These are phyloP conservation scores for Stropharia rugosoannulata DNA, from an alignment of 768 basidiomycete species.

Conservation along the genomic window DNA sequence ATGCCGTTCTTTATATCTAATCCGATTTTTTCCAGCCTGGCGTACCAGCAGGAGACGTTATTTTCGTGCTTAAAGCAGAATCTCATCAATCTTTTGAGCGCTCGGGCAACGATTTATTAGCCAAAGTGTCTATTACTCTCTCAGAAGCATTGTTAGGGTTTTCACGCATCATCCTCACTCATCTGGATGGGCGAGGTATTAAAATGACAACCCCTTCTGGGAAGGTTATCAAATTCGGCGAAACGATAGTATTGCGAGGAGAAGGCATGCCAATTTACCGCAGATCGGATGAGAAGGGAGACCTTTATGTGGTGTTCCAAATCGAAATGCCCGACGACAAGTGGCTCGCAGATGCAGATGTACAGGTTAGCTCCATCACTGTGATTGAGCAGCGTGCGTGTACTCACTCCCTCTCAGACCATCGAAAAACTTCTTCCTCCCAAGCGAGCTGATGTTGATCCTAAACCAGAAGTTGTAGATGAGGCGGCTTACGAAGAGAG, in stretches of 20 bases:
- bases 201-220: slow-evolving; percentile 72
- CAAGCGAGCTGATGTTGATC: slow-evolving; percentile 72
- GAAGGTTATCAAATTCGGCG: slow-evolving; percentile 73
- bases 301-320: slow-evolving; percentile 78
- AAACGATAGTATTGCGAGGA: slow-evolving; percentile 71
- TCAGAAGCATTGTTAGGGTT: slow-evolving; percentile 97
- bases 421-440: slow-evolving; percentile 71
- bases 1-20: not conserved
- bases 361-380: slow-evolving; percentile 38
- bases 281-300: slow-evolving; percentile 65
- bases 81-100: slow-evolving; percentile 84
- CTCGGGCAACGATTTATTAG: slow-evolving; percentile 76
- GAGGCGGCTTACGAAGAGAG: slow-evolving; percentile 72
- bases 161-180: slow-evolving; percentile 84
- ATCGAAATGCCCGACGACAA: slow-evolving; percentile 85
- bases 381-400: not conserved
- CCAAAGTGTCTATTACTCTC: slow-evolving; percentile 81
- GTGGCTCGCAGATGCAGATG: slow-evolving; percentile 72
- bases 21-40: slow-evolving; percentile 56
- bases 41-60: slow-evolving; percentile 85
- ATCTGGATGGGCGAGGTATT: slow-evolving; percentile 93
- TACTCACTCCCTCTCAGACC: slow-evolving; percentile 38
- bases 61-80: slow-evolving; percentile 71
- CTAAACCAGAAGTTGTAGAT: slow-evolving; percentile 69
- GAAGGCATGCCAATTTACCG: slow-evolving; percentile 91